phyloP scores from a whole-genome alignment of 495 filamentous ascomycete genomes.

The Penicillium nucicola region DNA sequence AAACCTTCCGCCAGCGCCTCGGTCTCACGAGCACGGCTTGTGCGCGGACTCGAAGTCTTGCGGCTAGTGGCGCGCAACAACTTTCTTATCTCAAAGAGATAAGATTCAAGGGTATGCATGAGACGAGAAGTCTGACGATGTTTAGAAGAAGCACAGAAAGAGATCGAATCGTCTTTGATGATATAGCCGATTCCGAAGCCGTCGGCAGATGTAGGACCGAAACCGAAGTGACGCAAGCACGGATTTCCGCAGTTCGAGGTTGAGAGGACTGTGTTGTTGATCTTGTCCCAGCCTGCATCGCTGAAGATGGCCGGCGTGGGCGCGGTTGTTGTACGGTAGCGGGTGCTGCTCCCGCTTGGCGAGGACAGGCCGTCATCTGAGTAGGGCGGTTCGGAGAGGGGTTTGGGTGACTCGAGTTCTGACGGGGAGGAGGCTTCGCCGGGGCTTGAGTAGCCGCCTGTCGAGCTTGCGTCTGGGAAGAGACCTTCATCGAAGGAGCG shows the following conservation, averaged over 20 bases:
- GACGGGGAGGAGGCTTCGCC: slow-evolving; percentile 25
- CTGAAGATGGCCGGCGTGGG: slow-evolving; percentile 78
- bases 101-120: slow-evolving; percentile 83
- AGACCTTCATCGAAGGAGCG: slow-evolving; percentile 72
- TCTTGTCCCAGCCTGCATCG: slow-evolving; percentile 87
- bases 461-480: slow-evolving; percentile 56
- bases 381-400: slow-evolving; percentile 28
- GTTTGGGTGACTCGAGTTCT: slow-evolving; percentile 52
- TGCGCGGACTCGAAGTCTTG: slow-evolving; percentile 50
- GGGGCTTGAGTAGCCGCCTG: slow-evolving; percentile 50
- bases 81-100: slow-evolving; percentile 85
- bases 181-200: slow-evolving; percentile 99
- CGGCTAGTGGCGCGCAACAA: slow-evolving; percentile 66
- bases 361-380: slow-evolving; percentile 44
- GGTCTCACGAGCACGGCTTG: slow-evolving; percentile 64
- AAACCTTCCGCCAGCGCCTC: slow-evolving; percentile 51
- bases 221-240: slow-evolving; percentile 93
- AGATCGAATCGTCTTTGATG: slow-evolving; percentile 93
- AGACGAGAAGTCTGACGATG: slow-evolving; percentile 90
- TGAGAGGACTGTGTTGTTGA: slow-evolving; percentile 91
- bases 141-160: slow-evolving; percentile 87
- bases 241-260: slow-evolving; percentile 99
- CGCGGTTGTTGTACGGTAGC: slow-evolving; percentile 29
- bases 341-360: slow-evolving; percentile 28
- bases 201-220: slow-evolving; percentile 90